Conservation (phyloP, 108 stramenopile genomes). For the Discostella pseudostelligera region DNA sequence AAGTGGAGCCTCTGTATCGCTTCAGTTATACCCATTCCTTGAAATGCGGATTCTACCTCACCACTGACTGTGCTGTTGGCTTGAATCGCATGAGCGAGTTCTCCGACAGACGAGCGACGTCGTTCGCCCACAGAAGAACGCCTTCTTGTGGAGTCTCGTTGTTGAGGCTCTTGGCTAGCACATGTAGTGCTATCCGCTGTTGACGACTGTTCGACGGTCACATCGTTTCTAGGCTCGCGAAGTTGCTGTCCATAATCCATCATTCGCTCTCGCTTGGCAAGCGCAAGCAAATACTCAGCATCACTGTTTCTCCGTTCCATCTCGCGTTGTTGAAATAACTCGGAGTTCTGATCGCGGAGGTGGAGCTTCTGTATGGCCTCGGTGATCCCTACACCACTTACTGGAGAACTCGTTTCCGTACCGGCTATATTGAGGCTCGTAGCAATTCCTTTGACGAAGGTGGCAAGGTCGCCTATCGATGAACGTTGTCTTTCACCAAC, state of each 20-base stretch:
- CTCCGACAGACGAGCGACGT: too few relatives aligned
- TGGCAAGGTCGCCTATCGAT: conserved; percentile 11
- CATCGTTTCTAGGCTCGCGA: not conserved
- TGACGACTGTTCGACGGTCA: not conserved
- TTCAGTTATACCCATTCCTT: conserved; percentile 12
- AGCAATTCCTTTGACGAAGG: not conserved
- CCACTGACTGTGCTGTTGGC: not conserved
- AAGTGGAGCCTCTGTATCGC: conserved; percentile 18
- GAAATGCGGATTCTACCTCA: too few relatives aligned
- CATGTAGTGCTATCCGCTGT: not conserved
- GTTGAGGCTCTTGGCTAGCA: not conserved
- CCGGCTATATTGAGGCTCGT: not conserved
- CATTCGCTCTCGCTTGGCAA: conserved; percentile 27
- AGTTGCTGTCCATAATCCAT: conserved; percentile 13
- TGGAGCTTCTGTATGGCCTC: conserved; percentile 24
- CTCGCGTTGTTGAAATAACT: conserved; percentile 13
- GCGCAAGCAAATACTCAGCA: conserved; percentile 10
- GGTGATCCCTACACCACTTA: conserved; percentile 8
- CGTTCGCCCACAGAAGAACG: not conserved
- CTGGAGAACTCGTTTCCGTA: too few relatives aligned
- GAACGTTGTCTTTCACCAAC: conserved; percentile 18
- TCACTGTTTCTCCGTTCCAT: conserved; percentile 14
- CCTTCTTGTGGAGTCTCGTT: not conserved
- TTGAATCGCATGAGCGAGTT: not conserved
- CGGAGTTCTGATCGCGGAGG: not conserved